Evolutionary conservation across 306 rosid genomes (phyloP).

Genomic region (Casuarina equisetifolia): DNA sequence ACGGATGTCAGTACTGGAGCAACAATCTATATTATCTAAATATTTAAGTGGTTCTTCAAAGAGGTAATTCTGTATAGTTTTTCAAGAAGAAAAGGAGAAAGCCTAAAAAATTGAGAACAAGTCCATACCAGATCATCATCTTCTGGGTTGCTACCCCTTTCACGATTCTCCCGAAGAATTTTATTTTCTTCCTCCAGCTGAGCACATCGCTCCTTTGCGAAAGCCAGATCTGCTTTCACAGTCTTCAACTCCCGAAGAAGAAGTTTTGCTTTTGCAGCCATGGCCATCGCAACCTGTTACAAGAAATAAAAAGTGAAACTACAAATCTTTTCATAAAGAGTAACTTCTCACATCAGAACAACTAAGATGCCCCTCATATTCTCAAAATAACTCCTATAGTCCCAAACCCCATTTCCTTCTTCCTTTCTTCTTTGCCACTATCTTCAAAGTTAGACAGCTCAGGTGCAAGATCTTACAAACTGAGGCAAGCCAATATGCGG

Average conservation of each 20-base stretch:
- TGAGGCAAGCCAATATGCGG: background rate
- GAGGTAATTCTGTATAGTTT: background rate
- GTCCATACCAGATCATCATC: conserved; percentile 90
- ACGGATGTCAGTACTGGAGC: background rate
- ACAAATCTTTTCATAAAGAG: conserved; percentile 28
- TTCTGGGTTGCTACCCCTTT: conserved; percentile 81
- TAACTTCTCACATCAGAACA: conserved; percentile 1
- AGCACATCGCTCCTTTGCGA: conserved; percentile 97
- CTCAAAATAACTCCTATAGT: background rate
- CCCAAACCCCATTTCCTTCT: background rate
- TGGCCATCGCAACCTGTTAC: conserved; percentile 97
- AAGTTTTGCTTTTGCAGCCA: conserved; percentile 99
- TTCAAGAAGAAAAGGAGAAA: background rate
- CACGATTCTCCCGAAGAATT: conserved; percentile 83
- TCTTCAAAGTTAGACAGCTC: background rate
- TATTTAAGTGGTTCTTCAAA: conserved; percentile 1
- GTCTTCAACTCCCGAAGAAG: conserved; percentile 98
- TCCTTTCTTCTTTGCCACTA: conserved; percentile 13
- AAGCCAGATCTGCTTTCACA: conserved; percentile 94
- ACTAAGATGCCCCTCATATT: background rate
- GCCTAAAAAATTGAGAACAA: background rate
- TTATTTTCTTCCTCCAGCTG: conserved; percentile 94
- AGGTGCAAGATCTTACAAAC: background rate
- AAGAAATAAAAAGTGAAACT: conserved; percentile 35
- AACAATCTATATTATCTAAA: background rate